Evolutionary conservation across 148 eudicot genomes (phyloP), one percentile per base, ranked within the genome.

Genomic region (Drosera capensis): DNA sequence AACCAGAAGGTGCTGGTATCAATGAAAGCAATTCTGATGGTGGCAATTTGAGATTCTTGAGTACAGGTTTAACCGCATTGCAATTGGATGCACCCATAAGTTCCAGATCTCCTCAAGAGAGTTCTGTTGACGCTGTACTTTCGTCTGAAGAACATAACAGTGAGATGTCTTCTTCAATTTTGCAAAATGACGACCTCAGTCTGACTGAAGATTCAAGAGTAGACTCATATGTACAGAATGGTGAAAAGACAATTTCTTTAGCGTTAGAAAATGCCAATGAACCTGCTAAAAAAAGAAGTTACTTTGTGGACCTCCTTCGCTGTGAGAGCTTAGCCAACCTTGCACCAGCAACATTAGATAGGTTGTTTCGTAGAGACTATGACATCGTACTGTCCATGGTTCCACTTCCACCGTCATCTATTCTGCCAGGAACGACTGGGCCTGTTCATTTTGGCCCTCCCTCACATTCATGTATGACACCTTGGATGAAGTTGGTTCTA

Each of bases 381-480:
- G 87, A 80, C 64, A 71, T 90, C 52, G 80, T 84, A 50, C 67
- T 84, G 52, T 90, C 97, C 23, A 90, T 90, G 97, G 60, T 83
- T 56, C 97, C 97, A 23, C 87, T 90, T 43, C 97, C 97, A 43
- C 81, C 66, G 20, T 75, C 95, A 53, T 80, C 97, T 56, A 77
- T 84, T 60, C 68, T 90, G 46, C 97, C 97, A 29, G 92, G 86
- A 48, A 67, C 82, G 2, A 78, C 79, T 54, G 97, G 95, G 43
- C 95, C 95, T 23, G 68, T 90, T 57, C 97, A 84, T 67, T 83
- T 90, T 57, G 95, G 97, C 20, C 97, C 95, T 29, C 97, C 95
- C 3, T 72, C 87, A 28, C 78, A 84, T 65, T 77, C 95, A 8
- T 78, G 93, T 46, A 84, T 90, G 97, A 73, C 93, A 26, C 95